Conservation (phyloP, 257 asterid species). For the Solanum neorickii region DNA sequence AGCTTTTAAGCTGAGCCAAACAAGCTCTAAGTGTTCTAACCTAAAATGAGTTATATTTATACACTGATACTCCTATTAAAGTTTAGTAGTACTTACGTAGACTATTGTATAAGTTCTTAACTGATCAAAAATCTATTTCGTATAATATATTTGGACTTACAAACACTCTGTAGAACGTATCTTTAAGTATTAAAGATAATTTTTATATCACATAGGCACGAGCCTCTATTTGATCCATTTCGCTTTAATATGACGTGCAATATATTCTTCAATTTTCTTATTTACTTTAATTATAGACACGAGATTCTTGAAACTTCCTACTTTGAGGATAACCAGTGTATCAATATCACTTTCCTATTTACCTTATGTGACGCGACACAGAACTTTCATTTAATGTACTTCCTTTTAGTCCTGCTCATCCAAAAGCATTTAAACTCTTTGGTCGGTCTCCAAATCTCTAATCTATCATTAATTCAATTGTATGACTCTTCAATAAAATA, state of each 20-base stretch:
- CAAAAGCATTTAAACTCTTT: background rate
- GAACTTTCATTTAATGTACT: background rate
- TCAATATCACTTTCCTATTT: background rate
- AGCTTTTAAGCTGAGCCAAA: no score
- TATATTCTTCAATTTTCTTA: accelerated
- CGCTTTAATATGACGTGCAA: background rate
- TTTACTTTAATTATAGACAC: background rate
- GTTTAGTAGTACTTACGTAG: background rate
- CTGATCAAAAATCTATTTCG: background rate
- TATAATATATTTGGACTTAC: background rate
- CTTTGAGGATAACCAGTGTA: background rate
- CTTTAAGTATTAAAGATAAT: background rate
- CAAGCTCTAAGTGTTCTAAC: background rate
- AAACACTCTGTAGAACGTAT: background rate
- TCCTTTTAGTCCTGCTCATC: background rate
- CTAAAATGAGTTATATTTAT: background rate
- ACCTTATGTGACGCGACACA: background rate
- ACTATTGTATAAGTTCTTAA: background rate
- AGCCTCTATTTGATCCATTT: background rate
- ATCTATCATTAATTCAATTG: background rate
- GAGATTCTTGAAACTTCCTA: background rate
- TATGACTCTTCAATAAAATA: background rate
- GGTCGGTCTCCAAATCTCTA: background rate
- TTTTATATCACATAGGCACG: background rate
- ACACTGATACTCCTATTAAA: no score